Base-by-base conservation (phyloP, 2,329 filamentous ascomycete species). In the Alternaria sp. region DNA sequence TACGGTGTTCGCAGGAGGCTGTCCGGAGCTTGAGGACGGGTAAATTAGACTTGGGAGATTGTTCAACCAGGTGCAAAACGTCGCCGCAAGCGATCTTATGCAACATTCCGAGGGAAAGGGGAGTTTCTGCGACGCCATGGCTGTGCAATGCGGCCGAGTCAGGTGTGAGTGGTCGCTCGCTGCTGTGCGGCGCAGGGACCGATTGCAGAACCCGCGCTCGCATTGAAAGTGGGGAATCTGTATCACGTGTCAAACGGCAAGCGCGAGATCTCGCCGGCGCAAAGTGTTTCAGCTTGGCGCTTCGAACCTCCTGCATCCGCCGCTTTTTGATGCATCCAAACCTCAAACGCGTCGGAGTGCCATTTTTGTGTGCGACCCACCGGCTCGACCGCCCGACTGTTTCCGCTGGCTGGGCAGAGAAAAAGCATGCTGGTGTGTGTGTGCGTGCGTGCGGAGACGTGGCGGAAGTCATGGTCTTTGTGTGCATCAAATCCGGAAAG, bases 201-300 rank as follows among this genome's bases (percentile, higher is more conserved):
- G 42, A 49, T 51, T 49, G 51, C 56, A 53, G 48, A 29, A 54
- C 51, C 41, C 51, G 58, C 51, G 50, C 45, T 40, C 49, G 44
- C 31, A 40, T 42, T 46, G 45, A 45, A 62, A 51, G 56, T 58
- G 53, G 63, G 56, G 51, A 56, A 48, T 23, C 29, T 31, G 28
- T 39, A 50, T 50, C 60, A 61, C 60, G 62, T 65, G 62, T 40
- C 40, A 36, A 31, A 52, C 40, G 29, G 40, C 13, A 52, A 48
- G 29, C 29, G 40, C 48, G 44, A 45, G 46, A 39, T 56, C 31
- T 48, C 23, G 55, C 42, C 55, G 42, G 42, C 42, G 29, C 49
- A 50, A 36, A 44, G 46, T 29, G 64, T 67, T 65, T 67, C 64
- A 67, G 54, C 59, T 62, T 63, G 53, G 62, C 62, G 58, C 62